These are phyloP conservation scores for Kurtzmaniella fragi DNA, from an alignment of 805 yeast species.

Conservation along the genomic window DNA sequence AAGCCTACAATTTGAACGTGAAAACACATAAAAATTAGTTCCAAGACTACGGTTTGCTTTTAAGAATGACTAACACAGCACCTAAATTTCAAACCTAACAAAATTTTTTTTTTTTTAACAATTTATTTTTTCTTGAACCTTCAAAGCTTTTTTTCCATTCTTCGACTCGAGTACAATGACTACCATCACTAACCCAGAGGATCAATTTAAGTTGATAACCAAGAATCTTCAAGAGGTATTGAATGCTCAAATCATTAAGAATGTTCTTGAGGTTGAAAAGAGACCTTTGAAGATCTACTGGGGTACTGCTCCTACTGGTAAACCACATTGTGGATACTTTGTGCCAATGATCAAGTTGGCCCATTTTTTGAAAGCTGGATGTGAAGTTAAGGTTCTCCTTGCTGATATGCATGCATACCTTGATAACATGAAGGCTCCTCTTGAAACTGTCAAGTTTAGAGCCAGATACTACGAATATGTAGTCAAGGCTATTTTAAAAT, in stretches of 20 bases:
- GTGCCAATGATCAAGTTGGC: slow-evolving; percentile 98
- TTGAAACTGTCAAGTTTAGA: slow-evolving; percentile 84
- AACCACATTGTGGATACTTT: slow-evolving; percentile 97
- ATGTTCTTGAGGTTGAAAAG: slow-evolving; percentile 73
- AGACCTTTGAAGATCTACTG: slow-evolving; percentile 87
- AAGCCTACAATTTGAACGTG: no score
- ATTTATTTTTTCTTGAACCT: no score
- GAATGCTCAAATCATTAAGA: slow-evolving; percentile 80
- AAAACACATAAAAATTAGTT: no score
- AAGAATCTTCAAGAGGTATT: slow-evolving; percentile 88
- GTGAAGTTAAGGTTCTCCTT: slow-evolving; percentile 83
- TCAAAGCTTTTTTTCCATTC: not conserved
- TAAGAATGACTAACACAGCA: no score
- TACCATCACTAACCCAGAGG: slow-evolving; percentile 44
- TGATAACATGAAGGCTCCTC: slow-evolving; percentile 97
- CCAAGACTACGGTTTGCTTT: no score
- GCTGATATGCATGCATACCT: slow-evolving; percentile 97
- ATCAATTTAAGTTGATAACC: slow-evolving; percentile 71
- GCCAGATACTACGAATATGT: slow-evolving; percentile 83
- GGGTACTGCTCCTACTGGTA: slow-evolving; percentile 99
- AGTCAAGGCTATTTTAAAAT: slow-evolving; percentile 77
- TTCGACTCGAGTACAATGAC: slow-evolving; percentile 12
- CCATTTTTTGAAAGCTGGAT: slow-evolving; percentile 91
- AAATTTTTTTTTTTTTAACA: no score
- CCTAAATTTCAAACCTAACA: no score